phyloP scores from a whole-genome alignment of 805 yeast genomes.

The Cephaloascus fragrans region DNA sequence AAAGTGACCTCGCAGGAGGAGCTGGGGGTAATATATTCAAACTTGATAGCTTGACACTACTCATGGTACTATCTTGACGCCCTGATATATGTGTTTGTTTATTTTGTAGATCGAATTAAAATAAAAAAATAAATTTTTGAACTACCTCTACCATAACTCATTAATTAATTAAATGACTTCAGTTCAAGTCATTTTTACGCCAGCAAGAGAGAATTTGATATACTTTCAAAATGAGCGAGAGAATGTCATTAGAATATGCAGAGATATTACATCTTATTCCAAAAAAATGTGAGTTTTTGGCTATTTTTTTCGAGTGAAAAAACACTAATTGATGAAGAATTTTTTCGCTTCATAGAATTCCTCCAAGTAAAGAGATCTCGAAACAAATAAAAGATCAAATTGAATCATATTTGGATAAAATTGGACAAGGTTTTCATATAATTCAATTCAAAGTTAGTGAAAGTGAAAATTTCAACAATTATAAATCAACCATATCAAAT shows the following conservation, averaged over 20 bases:
- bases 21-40: conserved; percentile 1
- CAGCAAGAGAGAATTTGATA: conserved; percentile 12
- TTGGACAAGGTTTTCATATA: neutral
- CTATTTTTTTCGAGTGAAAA: neutral
- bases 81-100: too few species aligned
- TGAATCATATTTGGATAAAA: neutral
- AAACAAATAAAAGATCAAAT: neutral
- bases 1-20: neutral
- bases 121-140: too few species aligned
- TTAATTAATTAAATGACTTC: too few species aligned
- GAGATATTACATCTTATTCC: conserved; percentile 27
- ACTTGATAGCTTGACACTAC: neutral
- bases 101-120: too few species aligned
- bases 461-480: conserved; percentile 7
- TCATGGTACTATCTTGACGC: too few species aligned
- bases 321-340: conserved; percentile 3
- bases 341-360: conserved; percentile 13
- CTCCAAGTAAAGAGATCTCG: neutral
- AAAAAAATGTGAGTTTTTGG: conserved; percentile 16
- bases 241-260: conserved; percentile 18
- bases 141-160: too few species aligned
- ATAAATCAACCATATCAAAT: conserved; percentile 2
- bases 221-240: conserved; percentile 22
- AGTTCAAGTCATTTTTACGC: too few species aligned
- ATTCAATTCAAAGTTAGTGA: conserved; percentile 3